These are phyloP conservation scores for Agroathelia rolfsii DNA, from an alignment of 1,284 basidiomycete genomes.

Conservation along the genomic window DNA sequence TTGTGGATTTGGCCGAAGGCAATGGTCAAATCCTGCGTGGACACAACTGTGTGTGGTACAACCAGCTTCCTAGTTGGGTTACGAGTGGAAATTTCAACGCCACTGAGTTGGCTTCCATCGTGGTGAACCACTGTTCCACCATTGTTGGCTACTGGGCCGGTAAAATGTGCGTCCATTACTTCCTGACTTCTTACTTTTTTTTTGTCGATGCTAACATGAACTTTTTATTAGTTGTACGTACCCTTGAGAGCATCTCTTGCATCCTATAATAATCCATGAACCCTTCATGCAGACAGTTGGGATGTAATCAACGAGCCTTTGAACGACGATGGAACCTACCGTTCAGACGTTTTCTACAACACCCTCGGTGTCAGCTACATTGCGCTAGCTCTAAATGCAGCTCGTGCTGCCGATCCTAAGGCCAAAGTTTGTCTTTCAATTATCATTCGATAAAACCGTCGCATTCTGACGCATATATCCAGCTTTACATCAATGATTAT, in stretches of 20 bases:
- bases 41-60: slow-evolving; percentile 16
- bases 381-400: slow-evolving; percentile 14
- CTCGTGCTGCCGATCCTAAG: slow-evolving; percentile 16
- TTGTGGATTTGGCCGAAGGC: slow-evolving; percentile 17
- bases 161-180: slow-evolving; percentile 9
- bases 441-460: too few relatives aligned
- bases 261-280: too few relatives aligned
- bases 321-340: slow-evolving; percentile 15
- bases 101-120: slow-evolving; percentile 12
- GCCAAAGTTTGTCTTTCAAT: too few relatives aligned
- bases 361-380: slow-evolving; percentile 16
- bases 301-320: slow-evolving; percentile 24
- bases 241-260: too few relatives aligned
- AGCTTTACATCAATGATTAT: slow-evolving; percentile 28
- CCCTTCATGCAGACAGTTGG: slow-evolving; percentile 23
- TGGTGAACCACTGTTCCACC: slow-evolving; percentile 13
- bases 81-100: slow-evolving; percentile 13
- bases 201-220: too few relatives aligned
- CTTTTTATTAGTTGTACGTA: too few relatives aligned
- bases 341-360: slow-evolving; percentile 12
- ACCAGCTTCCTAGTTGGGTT: slow-evolving; percentile 18
- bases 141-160: slow-evolving; percentile 12
- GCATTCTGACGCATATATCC: too few relatives aligned
- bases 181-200: too few relatives aligned
- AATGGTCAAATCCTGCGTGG: slow-evolving; percentile 13